phyloP scores from a whole-genome alignment of 2,329 filamentous ascomycete species.

The Alternaria gansuensis region DNA sequence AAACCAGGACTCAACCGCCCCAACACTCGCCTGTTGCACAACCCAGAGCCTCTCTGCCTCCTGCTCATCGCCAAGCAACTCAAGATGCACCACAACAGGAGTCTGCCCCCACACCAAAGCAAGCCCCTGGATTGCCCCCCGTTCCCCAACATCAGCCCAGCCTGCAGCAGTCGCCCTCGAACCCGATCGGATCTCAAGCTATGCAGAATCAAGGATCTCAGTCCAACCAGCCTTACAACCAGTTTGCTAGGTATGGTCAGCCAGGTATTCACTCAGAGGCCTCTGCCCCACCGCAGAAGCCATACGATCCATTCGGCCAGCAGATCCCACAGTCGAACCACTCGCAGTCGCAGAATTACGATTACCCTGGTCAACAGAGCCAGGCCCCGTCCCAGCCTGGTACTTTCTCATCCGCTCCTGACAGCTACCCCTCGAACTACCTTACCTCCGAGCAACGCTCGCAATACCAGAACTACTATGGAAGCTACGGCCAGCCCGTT shows the following conservation, averaged over 20 bases:
- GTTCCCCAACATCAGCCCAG: constrained; percentile 62
- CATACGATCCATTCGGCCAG: constrained; percentile 86
- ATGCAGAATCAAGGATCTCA: constrained; percentile 61
- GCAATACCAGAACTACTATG: constrained; percentile 76
- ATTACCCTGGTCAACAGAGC: constrained; percentile 60
- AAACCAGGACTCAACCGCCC: constrained; percentile 91
- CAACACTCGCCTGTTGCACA: constrained; percentile 89
- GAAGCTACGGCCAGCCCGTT: constrained; percentile 61
- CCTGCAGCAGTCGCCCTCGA: constrained; percentile 55
- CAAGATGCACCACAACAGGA: constrained; percentile 53
- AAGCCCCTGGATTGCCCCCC: constrained; percentile 69
- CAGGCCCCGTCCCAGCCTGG: constrained; percentile 70
- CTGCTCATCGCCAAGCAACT: constrained; percentile 63
- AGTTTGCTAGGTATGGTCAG: constrained; percentile 76
- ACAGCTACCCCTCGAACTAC: constrained; percentile 80
- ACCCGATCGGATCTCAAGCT: constrained; percentile 63
- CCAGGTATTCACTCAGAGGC: constrained; percentile 67
- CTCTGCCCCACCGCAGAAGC: constrained; percentile 74
- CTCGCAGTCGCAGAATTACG: constrained; percentile 54
- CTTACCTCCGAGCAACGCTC: constrained; percentile 78
- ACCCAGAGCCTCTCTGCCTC: constrained; percentile 86
- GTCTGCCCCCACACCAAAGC: constrained; percentile 62
- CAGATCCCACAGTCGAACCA: constrained; percentile 63
- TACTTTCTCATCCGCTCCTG: constrained; percentile 76
- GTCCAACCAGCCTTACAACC: constrained; percentile 62